A percentile compares a stretch with the other conserved stretches of the same genome.
Conservation (phyloP, 495 filamentous ascomycete genomes). For the Tricharina praecox region DNA sequence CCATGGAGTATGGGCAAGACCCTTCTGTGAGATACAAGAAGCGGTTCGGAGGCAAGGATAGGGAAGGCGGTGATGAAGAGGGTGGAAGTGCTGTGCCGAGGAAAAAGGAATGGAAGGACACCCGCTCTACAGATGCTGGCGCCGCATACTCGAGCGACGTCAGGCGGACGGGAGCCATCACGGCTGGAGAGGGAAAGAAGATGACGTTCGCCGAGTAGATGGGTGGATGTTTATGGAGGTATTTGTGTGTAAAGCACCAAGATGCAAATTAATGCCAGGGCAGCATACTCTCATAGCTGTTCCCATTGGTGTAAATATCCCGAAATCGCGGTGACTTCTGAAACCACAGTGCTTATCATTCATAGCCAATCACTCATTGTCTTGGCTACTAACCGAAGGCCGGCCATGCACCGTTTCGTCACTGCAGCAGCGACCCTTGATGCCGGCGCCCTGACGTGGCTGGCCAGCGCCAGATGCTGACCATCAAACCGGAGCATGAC, state of each 20-base stretch:
- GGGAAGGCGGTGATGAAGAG: conserved; percentile 24
- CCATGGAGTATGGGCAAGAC: conserved; percentile 89
- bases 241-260: too few species aligned
- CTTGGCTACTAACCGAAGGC: too few species aligned
- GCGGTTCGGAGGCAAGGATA: conserved; percentile 55
- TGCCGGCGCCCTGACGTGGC: not conserved
- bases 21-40: conserved; percentile 75
- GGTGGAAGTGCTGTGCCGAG: conserved; percentile 7
- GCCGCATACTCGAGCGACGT: conserved; percentile 30
- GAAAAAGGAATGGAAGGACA: conserved; percentile 23
- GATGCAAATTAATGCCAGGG: too few species aligned
- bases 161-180: conserved; percentile 56
- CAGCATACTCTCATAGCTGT: too few species aligned
- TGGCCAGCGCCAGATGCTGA: too few species aligned
- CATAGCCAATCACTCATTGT: too few species aligned
- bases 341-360: too few species aligned
- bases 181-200: conserved; percentile 62
- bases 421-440: not conserved
- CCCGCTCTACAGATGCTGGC: conserved; percentile 33
- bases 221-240: too few species aligned
- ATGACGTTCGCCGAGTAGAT: conserved; percentile 50
- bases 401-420: conserved; percentile 5
- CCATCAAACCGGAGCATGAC: too few species aligned
- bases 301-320: too few species aligned
- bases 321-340: too few species aligned